phyloP scores from a whole-genome alignment of 345 rosid species.

The Moricandia arvensis region DNA sequence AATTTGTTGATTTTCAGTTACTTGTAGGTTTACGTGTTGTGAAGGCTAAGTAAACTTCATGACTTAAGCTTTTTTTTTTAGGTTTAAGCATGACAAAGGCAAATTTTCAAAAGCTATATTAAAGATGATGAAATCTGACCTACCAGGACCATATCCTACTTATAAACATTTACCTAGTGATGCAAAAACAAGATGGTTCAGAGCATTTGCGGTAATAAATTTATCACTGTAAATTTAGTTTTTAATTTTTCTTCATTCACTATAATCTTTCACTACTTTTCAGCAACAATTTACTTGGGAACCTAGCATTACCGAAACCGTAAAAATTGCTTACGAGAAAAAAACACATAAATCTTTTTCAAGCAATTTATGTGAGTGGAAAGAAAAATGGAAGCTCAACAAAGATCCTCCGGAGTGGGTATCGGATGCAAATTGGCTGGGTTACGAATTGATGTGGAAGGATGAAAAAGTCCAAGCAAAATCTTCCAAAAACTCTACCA shows the following conservation, averaged over 20 bases:
- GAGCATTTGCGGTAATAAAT: background rate
- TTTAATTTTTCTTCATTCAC: too few relatives aligned
- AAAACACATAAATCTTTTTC: background rate
- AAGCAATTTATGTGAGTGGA: background rate
- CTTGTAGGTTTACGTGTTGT: background rate
- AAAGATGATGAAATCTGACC: too few relatives aligned
- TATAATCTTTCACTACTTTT: background rate
- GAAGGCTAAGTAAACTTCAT: background rate
- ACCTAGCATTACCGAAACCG: background rate
- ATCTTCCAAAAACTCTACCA: too few relatives aligned
- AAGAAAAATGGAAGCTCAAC: background rate
- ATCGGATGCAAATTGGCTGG: too few relatives aligned
- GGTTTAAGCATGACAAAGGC: too few relatives aligned
- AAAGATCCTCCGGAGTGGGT: background rate
- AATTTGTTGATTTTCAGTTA: background rate
- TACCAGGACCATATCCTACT: too few relatives aligned
- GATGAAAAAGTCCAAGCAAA: too few relatives aligned
- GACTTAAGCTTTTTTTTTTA: too few relatives aligned
- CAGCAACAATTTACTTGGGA: background rate
- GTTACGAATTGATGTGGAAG: too few relatives aligned
- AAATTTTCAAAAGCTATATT: too few relatives aligned
- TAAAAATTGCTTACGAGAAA: background rate
- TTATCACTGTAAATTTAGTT: background rate
- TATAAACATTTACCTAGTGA: too few relatives aligned
- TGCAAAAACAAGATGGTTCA: background rate